phyloP scores from a whole-genome alignment of 2,329 filamentous ascomycete genomes.

The Sclerotiophoma versabilis region DNA sequence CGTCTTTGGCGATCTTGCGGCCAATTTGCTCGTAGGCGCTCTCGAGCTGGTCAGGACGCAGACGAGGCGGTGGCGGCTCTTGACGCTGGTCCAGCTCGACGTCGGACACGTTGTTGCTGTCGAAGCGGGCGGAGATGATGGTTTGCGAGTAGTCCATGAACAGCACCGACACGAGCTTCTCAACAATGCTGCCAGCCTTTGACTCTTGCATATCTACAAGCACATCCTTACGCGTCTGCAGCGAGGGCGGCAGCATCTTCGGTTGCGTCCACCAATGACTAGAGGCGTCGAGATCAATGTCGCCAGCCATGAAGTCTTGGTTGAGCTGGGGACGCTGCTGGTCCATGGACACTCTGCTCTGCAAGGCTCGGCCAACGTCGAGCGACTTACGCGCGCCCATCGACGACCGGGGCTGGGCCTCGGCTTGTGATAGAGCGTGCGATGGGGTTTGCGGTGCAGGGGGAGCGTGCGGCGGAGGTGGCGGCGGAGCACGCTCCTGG shows the following conservation, averaged over 20 bases:
- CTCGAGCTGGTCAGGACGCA: slow-evolving; percentile 94
- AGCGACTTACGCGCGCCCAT: slow-evolving; percentile 63
- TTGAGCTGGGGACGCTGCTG: slow-evolving; percentile 70
- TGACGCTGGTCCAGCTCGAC: slow-evolving; percentile 84
- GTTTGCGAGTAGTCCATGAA: slow-evolving; percentile 98
- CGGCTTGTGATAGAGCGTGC: slow-evolving; percentile 52
- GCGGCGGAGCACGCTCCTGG: slow-evolving; percentile 46
- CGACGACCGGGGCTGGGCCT: slow-evolving; percentile 54
- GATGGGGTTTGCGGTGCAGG: slow-evolving; percentile 51
- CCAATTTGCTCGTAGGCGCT: slow-evolving; percentile 83
- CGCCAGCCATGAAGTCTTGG: slow-evolving; percentile 84
- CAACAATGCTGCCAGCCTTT: slow-evolving; percentile 74
- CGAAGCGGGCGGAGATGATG: slow-evolving; percentile 80
- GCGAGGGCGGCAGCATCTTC: slow-evolving; percentile 77
- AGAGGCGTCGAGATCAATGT: slow-evolving; percentile 77
- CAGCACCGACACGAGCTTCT: slow-evolving; percentile 84
- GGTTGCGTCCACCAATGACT: slow-evolving; percentile 89
- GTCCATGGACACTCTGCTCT: slow-evolving; percentile 73
- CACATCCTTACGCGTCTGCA: slow-evolving; percentile 84
- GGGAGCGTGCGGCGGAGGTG: slow-evolving; percentile 40
- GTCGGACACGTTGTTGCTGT: slow-evolving; percentile 75
- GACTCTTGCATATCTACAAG: slow-evolving; percentile 83
- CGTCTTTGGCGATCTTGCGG: slow-evolving; percentile 74
- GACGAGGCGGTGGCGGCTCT: slow-evolving; percentile 78
- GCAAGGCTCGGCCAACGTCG: slow-evolving; percentile 65